phyloP scores from a whole-genome alignment of 2,329 filamentous ascomycete species.

The Oidium heveae region DNA sequence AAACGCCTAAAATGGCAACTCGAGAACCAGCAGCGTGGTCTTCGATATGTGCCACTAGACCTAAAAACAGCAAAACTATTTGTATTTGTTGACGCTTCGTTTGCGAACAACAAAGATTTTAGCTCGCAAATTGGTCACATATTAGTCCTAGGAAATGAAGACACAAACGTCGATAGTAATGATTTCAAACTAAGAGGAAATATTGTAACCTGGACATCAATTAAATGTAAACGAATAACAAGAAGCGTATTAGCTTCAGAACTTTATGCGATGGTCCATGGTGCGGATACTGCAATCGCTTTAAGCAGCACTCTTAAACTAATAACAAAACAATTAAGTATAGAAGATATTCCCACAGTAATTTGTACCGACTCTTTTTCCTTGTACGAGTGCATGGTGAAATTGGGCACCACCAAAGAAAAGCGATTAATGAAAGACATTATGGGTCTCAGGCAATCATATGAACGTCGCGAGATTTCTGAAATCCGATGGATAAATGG shows the following conservation, averaged over 20 bases:
- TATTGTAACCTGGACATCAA: background rate
- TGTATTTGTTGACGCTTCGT: background rate
- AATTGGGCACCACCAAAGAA: too few species aligned
- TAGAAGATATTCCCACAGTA: too few species aligned
- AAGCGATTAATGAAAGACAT: too few species aligned
- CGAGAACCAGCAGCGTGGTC: background rate
- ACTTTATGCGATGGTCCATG: slow-evolving; percentile 2
- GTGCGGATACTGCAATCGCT: slow-evolving; percentile 1
- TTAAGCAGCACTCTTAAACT: too few species aligned
- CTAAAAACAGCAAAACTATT: background rate
- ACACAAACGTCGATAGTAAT: background rate
- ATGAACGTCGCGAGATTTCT: too few species aligned
- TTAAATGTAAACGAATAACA: slow-evolving; percentile 1
- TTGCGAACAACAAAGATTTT: slow-evolving; percentile 1
- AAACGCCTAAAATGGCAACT: background rate
- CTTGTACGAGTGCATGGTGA: too few species aligned
- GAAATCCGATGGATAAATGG: background rate
- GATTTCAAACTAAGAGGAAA: background rate
- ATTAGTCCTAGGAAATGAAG: background rate
- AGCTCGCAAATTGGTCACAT: background rate
- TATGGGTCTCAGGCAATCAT: too few species aligned
- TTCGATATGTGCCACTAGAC: background rate
- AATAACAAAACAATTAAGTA: too few species aligned
- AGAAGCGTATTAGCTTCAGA: background rate
- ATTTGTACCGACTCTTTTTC: too few species aligned